A percentile compares a stretch with the other conserved stretches of the same genome.
Evolutionary conservation across 805 yeast genomes (phyloP).

Genomic region (Wickerhamomyces chambardii): DNA sequence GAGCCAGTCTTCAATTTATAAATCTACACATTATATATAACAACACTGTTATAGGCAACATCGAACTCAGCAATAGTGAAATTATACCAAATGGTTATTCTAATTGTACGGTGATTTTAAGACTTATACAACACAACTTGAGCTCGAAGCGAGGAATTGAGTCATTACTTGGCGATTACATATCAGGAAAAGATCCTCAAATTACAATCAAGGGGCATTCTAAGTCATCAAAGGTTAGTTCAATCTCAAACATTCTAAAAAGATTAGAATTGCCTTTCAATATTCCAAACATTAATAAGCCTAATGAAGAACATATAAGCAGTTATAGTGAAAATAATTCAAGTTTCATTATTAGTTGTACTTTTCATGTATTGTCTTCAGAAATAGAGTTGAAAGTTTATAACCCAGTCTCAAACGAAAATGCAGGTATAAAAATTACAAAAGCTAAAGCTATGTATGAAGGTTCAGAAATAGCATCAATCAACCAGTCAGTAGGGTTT

Average conservation of each 20-base stretch:
- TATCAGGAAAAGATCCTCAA: slow-evolving; percentile 28
- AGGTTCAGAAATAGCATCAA: slow-evolving; percentile 35
- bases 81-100: slow-evolving; percentile 12
- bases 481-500: slow-evolving; percentile 30
- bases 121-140: slow-evolving; percentile 12
- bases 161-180: slow-evolving; percentile 25
- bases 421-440: slow-evolving; percentile 28
- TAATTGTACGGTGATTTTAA: slow-evolving; percentile 6
- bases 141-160: slow-evolving; percentile 17
- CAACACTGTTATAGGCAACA: slow-evolving; percentile 23
- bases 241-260: slow-evolving; percentile 16
- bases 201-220: slow-evolving; percentile 21
- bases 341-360: slow-evolving; percentile 38
- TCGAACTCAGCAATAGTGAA: slow-evolving; percentile 16
- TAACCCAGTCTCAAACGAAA: slow-evolving; percentile 45
- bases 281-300: slow-evolving; percentile 19
- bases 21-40: slow-evolving; percentile 22
- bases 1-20: slow-evolving; percentile 16
- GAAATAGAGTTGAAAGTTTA: slow-evolving; percentile 43
- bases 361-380: slow-evolving; percentile 45
- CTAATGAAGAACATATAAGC: too few species aligned
- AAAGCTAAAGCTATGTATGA: slow-evolving; percentile 41
- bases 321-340: slow-evolving; percentile 5
- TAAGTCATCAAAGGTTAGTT: slow-evolving; percentile 13
- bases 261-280: slow-evolving; percentile 18